These are phyloP conservation scores for Entophlyctis helioformis DNA, from an alignment of 192 early-diverging fungal genomes.

Conservation along the genomic window DNA sequence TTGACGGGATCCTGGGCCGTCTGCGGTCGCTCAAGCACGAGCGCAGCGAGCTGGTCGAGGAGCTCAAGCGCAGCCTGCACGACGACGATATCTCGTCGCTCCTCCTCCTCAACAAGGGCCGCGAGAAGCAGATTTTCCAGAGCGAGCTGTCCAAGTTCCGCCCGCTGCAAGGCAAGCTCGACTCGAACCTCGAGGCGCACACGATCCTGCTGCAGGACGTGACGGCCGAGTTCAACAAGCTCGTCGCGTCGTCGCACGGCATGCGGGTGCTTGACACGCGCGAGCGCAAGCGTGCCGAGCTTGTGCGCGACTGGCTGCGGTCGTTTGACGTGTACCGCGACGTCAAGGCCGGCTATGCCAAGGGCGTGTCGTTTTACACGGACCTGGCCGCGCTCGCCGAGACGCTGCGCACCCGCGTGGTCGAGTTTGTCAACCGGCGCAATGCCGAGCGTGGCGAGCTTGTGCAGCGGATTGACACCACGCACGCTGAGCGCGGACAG, in stretches of 20 bases:
- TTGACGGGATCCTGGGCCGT: conserved; percentile 51
- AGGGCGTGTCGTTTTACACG: conserved; percentile 60
- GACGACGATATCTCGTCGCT: conserved; percentile 83
- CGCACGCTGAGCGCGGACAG: conserved; percentile 46
- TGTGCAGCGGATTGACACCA: conserved; percentile 33
- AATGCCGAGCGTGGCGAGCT: conserved; percentile 47
- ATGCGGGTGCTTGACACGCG: conserved; percentile 38
- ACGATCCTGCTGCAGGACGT: conserved; percentile 61
- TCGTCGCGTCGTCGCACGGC: conserved; percentile 17
- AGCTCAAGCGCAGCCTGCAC: conserved; percentile 50
- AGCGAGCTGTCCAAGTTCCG: conserved; percentile 86
- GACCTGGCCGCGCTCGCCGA: conserved; percentile 46
- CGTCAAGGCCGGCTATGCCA: conserved; percentile 54
- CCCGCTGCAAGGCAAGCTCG: conserved; percentile 62
- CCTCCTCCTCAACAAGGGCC: conserved; percentile 68
- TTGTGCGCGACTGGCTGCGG: conserved; percentile 50
- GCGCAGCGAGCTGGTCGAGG: conserved; percentile 50
- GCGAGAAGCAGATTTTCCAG: conserved; percentile 78
- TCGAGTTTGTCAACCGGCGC: conserved; percentile 46
- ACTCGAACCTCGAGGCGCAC: conserved; percentile 62
- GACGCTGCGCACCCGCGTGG: conserved; percentile 34
- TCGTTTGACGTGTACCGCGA: conserved; percentile 57
- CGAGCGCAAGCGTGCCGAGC: conserved; percentile 56
- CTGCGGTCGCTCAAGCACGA: conserved; percentile 61
- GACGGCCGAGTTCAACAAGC: conserved; percentile 56